phyloP scores from a whole-genome alignment of 768 basidiomycete genomes.

The Mycena leptocephala region DNA sequence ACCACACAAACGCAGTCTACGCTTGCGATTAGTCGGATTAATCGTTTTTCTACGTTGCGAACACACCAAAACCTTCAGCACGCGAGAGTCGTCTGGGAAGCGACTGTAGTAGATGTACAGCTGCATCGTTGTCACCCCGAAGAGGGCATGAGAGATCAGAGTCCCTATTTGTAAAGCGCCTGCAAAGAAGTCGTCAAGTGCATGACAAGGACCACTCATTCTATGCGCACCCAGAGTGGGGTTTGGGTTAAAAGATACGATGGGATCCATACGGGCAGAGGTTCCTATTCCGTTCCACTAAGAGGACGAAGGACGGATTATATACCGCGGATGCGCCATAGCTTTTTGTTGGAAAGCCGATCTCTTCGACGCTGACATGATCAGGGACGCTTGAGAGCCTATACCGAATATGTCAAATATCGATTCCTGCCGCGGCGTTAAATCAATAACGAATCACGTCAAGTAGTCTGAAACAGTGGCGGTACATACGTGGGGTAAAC shows the following conservation, averaged over 20 bases:
- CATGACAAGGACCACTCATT: not conserved
- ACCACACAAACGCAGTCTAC: slow-evolving; percentile 13
- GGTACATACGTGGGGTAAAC: not conserved
- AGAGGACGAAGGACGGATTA: not conserved
- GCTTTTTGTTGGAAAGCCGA: not conserved
- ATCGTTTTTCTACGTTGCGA: not conserved
- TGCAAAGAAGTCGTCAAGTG: not conserved
- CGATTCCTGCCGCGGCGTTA: no score
- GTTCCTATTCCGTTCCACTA: not conserved
- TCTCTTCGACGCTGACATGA: not conserved
- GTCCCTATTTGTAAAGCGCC: no score
- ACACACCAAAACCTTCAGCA: slow-evolving; percentile 10
- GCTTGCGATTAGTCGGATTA: not conserved
- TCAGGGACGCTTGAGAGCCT: not conserved
- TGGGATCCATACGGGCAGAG: not conserved
- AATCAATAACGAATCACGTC: not conserved
- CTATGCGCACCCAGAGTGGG: slow-evolving; percentile 3
- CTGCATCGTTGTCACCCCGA: slow-evolving; percentile 15
- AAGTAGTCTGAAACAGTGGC: not conserved
- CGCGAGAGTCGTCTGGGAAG: slow-evolving; percentile 3
- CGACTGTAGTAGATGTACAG: slow-evolving; percentile 13
- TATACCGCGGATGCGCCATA: not conserved
- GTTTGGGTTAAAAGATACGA: slow-evolving; percentile 7
- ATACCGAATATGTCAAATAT: not conserved
- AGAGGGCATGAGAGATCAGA: slow-evolving; percentile 8